Evolutionary conservation across 495 filamentous ascomycete genomes (phyloP).

Genomic region (Venustampulla echinocandica): DNA sequence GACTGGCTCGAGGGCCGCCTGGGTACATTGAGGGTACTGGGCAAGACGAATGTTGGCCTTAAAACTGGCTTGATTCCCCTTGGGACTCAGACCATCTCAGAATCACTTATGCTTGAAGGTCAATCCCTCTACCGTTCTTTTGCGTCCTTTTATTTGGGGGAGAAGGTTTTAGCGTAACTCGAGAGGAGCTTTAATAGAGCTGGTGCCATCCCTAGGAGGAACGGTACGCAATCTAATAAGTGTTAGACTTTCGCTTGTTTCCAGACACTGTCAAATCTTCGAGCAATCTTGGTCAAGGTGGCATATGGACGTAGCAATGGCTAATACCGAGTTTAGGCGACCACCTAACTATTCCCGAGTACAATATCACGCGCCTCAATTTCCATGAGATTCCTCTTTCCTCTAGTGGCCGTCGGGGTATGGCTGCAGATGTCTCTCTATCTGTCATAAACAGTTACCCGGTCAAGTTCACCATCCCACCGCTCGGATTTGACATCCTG

Average conservation of each 20-base stretch:
- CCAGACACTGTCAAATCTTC: not conserved
- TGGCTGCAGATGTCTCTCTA: constrained; percentile 70
- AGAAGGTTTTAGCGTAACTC: constrained; percentile 31
- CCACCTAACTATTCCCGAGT: constrained; percentile 66
- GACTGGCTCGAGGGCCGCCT: constrained; percentile 81
- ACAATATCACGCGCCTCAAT: constrained; percentile 68
- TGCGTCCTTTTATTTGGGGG: constrained; percentile 40
- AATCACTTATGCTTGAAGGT: constrained; percentile 76
- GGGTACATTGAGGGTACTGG: constrained; percentile 55
- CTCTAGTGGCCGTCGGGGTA: constrained; percentile 43
- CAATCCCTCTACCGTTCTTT: constrained; percentile 51
- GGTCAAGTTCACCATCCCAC: constrained; percentile 61
- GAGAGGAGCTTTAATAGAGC: constrained; percentile 2
- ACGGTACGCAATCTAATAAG: constrained; percentile 13
- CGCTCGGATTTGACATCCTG: constrained; percentile 73
- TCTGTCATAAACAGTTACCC: constrained; percentile 64
- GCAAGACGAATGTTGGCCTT: constrained; percentile 57
- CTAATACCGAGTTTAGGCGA: constrained; percentile 35
- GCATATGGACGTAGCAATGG: not conserved
- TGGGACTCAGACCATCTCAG: constrained; percentile 60
- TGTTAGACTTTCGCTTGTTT: constrained; percentile 6
- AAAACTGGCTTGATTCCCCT: constrained; percentile 71
- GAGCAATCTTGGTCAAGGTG: not conserved
- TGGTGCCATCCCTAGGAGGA: constrained; percentile 1
- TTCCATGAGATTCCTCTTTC: constrained; percentile 56